Percentiles rank a stretch among this genome's conserved stretches.
Conservation (phyloP, 108 stramenopile species). For the Stephanodiscus triporus region DNA sequence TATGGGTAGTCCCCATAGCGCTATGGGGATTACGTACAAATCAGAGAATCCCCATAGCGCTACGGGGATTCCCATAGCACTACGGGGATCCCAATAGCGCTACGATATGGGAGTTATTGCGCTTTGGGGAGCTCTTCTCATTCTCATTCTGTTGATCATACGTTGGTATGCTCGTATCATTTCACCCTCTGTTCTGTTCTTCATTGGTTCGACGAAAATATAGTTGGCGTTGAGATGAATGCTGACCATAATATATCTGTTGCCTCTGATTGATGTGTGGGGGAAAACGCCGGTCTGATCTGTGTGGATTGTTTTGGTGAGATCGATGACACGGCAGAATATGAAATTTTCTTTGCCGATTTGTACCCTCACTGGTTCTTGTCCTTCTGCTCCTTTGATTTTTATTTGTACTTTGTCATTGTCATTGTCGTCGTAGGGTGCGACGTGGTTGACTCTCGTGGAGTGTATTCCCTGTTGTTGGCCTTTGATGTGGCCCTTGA, state of each 20-base stretch:
- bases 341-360: too few relatives aligned
- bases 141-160: background rate
- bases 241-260: slow-evolving; percentile 7
- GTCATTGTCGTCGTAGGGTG: too few relatives aligned
- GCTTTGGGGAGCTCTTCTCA: too few relatives aligned
- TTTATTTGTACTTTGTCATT: background rate
- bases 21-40: too few relatives aligned
- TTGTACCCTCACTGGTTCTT: too few relatives aligned
- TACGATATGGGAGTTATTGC: too few relatives aligned
- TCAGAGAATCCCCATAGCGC: too few relatives aligned
- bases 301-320: slow-evolving; percentile 12
- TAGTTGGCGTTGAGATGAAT: background rate
- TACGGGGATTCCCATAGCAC: too few relatives aligned
- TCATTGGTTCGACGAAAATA: slow-evolving; percentile 17
- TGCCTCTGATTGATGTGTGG: background rate
- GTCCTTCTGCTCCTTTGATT: too few relatives aligned
- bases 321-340: background rate
- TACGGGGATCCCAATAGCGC: too few relatives aligned
- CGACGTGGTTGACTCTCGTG: background rate
- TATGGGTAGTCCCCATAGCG: too few relatives aligned
- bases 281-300: slow-evolving; percentile 16
- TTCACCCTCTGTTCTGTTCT: background rate
- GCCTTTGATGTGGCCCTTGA: slow-evolving; percentile 1
- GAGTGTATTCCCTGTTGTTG: slow-evolving; percentile 8
- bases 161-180: slow-evolving; percentile 7